Evolutionary conservation across 306 rosid species (phyloP), one percentile per base, ranked within the genome.

Genomic region (Vigna mungo): DNA sequence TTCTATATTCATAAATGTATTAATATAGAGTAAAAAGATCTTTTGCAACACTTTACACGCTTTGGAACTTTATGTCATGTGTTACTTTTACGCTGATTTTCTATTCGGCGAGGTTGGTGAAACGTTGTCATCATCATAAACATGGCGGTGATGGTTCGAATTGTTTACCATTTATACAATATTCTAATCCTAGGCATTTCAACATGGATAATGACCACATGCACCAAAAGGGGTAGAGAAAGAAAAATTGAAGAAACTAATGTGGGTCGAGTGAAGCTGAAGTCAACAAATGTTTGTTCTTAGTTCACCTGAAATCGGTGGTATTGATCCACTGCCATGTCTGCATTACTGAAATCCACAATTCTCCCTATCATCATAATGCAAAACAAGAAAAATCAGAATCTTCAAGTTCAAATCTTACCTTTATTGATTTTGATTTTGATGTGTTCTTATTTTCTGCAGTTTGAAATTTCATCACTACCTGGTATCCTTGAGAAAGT

Each of bases 241-340:
- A 69, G 25, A 78, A 68, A 30, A 47, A 49, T 48, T 63, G 37
- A 61, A 62, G 54, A 55, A 79, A 79, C 52, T n/a, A 47, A 68
- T 62, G 30, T 72, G 47, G 20, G 1, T 34, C 72, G 55, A 60
- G 79, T 60, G 60, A 76, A n/a, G 52, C 55, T 73, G 32, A 79
- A 77, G 78, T 55, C 60, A 62, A 36, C 49, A 78, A 55, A 76
- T 14, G 65, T 78, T 55, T 65, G 8, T 16, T 37, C 41, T 7
- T 12, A 25, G 3, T 77, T 83, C 72, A 94, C 98, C 98, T 94
- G 63, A 81, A 91, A 91, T 78, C 98, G 88, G 85, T 94, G 98
- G 86, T 94, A 94, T 75, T 94, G 98, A 86, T 94, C 98, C 66
- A 94, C 98, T 10, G 98, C 92, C 77, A 84, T 87, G 78, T 94